Conservation (phyloP, 1,284 basidiomycete species). For the Volvariella volvacea region DNA sequence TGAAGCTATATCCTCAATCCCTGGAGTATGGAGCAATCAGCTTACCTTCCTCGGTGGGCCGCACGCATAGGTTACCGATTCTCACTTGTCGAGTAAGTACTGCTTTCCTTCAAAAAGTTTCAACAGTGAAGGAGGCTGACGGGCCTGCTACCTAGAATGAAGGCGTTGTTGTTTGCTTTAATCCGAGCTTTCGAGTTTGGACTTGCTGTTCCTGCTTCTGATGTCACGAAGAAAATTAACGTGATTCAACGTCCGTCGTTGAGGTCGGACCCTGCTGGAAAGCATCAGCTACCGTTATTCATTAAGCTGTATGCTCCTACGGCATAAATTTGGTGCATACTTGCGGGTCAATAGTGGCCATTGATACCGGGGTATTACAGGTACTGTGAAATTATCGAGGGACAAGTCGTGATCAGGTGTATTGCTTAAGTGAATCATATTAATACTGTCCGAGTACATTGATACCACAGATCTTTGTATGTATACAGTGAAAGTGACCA, state of each 20-base stretch:
- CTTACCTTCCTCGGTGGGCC: slow-evolving; percentile 58
- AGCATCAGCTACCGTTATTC: slow-evolving; percentile 26
- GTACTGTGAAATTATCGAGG: too few relatives aligned
- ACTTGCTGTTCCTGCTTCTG: slow-evolving; percentile 36
- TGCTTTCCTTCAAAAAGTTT: background rate
- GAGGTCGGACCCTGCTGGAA: slow-evolving; percentile 23
- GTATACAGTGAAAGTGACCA: too few relatives aligned
- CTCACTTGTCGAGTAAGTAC: slow-evolving; percentile 51
- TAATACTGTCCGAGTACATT: too few relatives aligned
- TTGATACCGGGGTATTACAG: too few relatives aligned
- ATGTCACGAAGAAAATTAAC: slow-evolving; percentile 29
- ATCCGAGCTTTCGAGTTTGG: slow-evolving; percentile 51
- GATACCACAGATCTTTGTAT: too few relatives aligned
- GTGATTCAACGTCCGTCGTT: slow-evolving; percentile 36
- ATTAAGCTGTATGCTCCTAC: slow-evolving; percentile 21
- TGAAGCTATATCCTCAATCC: slow-evolving; percentile 35
- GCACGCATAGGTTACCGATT: slow-evolving; percentile 70
- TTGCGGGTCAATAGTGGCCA: too few relatives aligned
- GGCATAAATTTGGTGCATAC: too few relatives aligned
- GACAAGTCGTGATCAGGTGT: too few relatives aligned
- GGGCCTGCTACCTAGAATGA: slow-evolving; percentile 37
- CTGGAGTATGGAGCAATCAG: slow-evolving; percentile 55
- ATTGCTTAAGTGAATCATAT: too few relatives aligned
- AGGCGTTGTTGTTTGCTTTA: slow-evolving; percentile 51
- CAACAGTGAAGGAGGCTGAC: background rate